Base-by-base conservation (phyloP, 2,329 filamentous ascomycete species). In the Fusarium scirpi region DNA sequence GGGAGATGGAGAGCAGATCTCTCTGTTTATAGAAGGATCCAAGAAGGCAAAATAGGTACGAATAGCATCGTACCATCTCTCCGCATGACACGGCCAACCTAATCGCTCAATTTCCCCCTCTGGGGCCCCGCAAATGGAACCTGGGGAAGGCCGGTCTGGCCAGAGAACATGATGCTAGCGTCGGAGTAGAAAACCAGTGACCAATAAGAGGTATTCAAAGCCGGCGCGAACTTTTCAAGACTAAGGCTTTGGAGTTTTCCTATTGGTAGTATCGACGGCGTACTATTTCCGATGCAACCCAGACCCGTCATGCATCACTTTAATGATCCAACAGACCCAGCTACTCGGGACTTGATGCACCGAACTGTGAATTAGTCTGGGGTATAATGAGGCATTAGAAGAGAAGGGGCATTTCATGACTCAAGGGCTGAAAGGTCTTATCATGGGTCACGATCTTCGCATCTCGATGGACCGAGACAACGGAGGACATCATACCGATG, bases 341-440 rank as follows among this genome's bases (percentile, higher is more conserved):
- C 13, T 18, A 9, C 48, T 65, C 62, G 61, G 62, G 44, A 22
- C 12, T 9, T 22, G 25, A 65, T 65, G 32, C 29, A 22, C 62
- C 62, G 62, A 65, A 43, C 16, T 38, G 16, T 16, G 10, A 3
- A 41, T 41, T 8, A 8, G 8, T 20, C 49, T 9, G n/a, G n/a
- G 34, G 18, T 12, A n/a, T 4, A 38, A 7, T 6, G 10, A 38
- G 18, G 6, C 18, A n/a, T 38, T n/a, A 38, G 34, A n/a, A 7
- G 6, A n/a, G 34, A 3, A 12, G 18, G 2, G 1, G 3, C 11
- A 38, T 12, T n/a, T n/a, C 34, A 38, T 38, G 34, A 38, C 10
- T n/a, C 34, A 38, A 38, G 34, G 18, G 7, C 11, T 38, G 34
- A 38, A 38, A 2, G 2, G 1, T 11, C 34, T 12, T n/a, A 18